Percentiles rank a stretch among this genome's conserved stretches.
These are phyloP conservation scores for Colletotrichum orchidophilum DNA, from an alignment of 2,329 filamentous ascomycete species.

Conservation along the genomic window DNA sequence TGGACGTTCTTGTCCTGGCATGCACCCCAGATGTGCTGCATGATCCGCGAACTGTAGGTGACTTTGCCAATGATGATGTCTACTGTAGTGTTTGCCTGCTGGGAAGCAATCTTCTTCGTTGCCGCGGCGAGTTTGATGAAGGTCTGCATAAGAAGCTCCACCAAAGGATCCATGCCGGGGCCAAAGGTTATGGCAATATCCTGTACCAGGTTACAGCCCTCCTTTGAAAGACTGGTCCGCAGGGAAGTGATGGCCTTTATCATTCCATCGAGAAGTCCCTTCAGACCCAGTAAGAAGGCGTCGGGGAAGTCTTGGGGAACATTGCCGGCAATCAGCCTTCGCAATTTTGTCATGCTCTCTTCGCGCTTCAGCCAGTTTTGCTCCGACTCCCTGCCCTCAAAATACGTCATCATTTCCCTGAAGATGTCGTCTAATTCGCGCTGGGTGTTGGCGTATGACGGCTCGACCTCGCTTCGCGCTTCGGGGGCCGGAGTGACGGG, in stretches of 20 bases:
- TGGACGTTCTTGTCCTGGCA: slow-evolving; percentile 94
- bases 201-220: slow-evolving; percentile 84
- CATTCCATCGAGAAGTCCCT: slow-evolving; percentile 83
- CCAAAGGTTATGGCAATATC: slow-evolving; percentile 83
- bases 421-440: slow-evolving; percentile 90
- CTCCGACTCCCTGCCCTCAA: slow-evolving; percentile 90
- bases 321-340: slow-evolving; percentile 85
- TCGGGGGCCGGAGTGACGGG: slow-evolving; percentile 72
- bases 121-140: slow-evolving; percentile 89
- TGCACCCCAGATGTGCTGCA: slow-evolving; percentile 86
- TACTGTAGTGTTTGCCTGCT: slow-evolving; percentile 84
- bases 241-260: slow-evolving; percentile 86
- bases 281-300: slow-evolving; percentile 75
- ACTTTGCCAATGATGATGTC: slow-evolving; percentile 81
- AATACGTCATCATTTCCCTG: slow-evolving; percentile 80
- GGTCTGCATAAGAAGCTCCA: slow-evolving; percentile 88
- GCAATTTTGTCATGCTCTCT: slow-evolving; percentile 79
- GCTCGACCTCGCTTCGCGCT: slow-evolving; percentile 77
- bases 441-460: slow-evolving; percentile 83
- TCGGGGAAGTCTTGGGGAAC: slow-evolving; percentile 79
- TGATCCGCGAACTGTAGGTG: slow-evolving; percentile 80
- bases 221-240: slow-evolving; percentile 88
- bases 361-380: slow-evolving; percentile 92
- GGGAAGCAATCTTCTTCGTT: slow-evolving; percentile 92
- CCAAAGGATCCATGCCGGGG: slow-evolving; percentile 83